Conservation (phyloP, 2,329 filamentous ascomycete species). For the Lachnellula suecica region DNA sequence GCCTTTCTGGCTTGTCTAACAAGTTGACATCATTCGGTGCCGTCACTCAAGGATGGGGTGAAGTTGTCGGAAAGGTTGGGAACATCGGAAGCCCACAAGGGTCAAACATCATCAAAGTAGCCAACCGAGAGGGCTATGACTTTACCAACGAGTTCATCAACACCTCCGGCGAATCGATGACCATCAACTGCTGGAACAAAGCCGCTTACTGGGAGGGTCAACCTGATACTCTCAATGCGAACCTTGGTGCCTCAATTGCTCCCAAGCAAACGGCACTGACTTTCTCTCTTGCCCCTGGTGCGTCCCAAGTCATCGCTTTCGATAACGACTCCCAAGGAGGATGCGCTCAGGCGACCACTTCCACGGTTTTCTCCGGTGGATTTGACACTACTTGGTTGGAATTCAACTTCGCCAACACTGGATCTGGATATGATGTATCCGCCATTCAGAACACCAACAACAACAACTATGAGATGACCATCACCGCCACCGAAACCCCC, state of each 20-base stretch:
- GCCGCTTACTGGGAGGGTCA: slow-evolving; percentile 17
- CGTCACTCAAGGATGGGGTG: slow-evolving; percentile 4
- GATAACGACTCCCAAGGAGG: slow-evolving; percentile 27
- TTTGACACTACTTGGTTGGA: slow-evolving; percentile 30
- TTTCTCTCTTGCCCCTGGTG: slow-evolving; percentile 23
- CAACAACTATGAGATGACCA: slow-evolving; percentile 33
- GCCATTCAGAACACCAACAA: slow-evolving; percentile 29
- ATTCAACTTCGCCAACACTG: slow-evolving; percentile 23
- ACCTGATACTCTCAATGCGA: slow-evolving; percentile 13
- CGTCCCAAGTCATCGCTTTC: slow-evolving; percentile 27
- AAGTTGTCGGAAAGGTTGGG: slow-evolving; percentile 13
- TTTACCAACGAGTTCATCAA: slow-evolving; percentile 29
- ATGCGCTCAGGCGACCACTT: slow-evolving; percentile 21
- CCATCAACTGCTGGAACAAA: slow-evolving; percentile 31
- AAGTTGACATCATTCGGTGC: slow-evolving; percentile 17
- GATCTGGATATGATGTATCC: slow-evolving; percentile 31
- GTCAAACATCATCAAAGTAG: slow-evolving; percentile 29
- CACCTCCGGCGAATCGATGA: slow-evolving; percentile 17
- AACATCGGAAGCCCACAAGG: slow-evolving; percentile 27
- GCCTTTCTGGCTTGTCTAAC: slow-evolving; percentile 25
- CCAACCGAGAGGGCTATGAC: slow-evolving; percentile 11
- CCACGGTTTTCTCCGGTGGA: slow-evolving; percentile 19
- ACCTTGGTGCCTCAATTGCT: slow-evolving; percentile 26
- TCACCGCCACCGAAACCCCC: slow-evolving; percentile 23
- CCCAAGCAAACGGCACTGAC: slow-evolving; percentile 27